Percentiles rank a stretch among this genome's conserved stretches.
Conservation (phyloP, 495 filamentous ascomycete species). For the Lophium mytilinum region DNA sequence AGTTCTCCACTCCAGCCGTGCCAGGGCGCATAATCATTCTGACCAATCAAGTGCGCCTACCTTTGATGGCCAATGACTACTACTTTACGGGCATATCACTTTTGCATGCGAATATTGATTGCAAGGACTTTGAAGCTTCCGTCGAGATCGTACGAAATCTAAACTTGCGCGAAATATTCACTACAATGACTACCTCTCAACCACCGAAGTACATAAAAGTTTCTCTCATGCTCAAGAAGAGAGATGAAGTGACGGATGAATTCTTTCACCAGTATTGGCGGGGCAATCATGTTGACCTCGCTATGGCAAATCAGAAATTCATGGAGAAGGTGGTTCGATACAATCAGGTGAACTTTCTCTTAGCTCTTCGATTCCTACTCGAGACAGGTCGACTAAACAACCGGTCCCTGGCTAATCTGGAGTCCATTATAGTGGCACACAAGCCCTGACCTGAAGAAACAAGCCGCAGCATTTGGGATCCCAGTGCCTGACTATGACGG, state of each 20-base stretch:
- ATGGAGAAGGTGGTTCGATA: conserved; percentile 15
- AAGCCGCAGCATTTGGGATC: conserved; percentile 12
- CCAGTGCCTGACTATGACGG: conserved; percentile 24
- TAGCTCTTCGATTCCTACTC: no score
- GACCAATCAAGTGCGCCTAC: no score
- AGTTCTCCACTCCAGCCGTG: no score
- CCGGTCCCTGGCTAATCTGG: background rate
- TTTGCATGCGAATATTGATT: no score
- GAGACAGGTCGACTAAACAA: no score
- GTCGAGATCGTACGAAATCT: no score
- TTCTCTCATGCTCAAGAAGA: conserved; percentile 20
- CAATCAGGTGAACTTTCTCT: conserved; percentile 12
- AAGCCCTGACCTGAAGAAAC: conserved; percentile 9
- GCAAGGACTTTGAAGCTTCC: no score
- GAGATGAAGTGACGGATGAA: conserved; percentile 18
- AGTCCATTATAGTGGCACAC: conserved; percentile 15
- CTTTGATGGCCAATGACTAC: no score
- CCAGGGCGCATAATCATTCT: no score
- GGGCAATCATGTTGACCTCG: conserved; percentile 19
- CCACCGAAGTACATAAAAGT: conserved; percentile 6
- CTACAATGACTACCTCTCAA: no score
- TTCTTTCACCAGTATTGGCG: conserved; percentile 22
- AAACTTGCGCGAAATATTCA: no score
- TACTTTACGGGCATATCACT: no score
- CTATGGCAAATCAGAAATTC: conserved; percentile 22